Percentiles rank a stretch among this genome's conserved stretches.
Conservation (phyloP, 2,329 filamentous ascomycete genomes). For the Drechmeria coniospora region DNA sequence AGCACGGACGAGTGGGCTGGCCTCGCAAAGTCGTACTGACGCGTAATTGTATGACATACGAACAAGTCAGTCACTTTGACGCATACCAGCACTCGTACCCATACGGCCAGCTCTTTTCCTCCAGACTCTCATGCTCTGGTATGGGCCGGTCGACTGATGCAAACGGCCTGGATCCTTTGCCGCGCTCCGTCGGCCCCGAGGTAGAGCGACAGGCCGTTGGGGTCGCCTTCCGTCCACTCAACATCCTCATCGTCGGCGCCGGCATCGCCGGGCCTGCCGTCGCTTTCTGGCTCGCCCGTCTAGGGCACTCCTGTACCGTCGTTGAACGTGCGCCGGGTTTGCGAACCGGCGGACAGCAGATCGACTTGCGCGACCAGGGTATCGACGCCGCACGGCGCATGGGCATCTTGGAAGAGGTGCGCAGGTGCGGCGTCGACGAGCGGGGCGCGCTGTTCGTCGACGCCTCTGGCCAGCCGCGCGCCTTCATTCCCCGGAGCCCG, state of each 20-base stretch:
- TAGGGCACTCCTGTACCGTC: conserved; percentile 23
- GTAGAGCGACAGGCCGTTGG: no score
- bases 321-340: conserved; percentile 23
- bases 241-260: conserved; percentile 31
- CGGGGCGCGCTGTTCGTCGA: conserved; percentile 31
- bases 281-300: conserved; percentile 23
- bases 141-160: no score
- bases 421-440: conserved; percentile 27
- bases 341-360: conserved; percentile 25
- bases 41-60: no score
- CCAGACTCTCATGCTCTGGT: no score
- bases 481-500: conserved; percentile 23
- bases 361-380: conserved; percentile 29
- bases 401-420: conserved; percentile 22
- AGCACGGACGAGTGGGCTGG: no score
- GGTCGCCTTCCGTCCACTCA: conserved; percentile 17
- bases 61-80: no score
- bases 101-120: no score
- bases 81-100: no score
- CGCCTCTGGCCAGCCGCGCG: conserved; percentile 17
- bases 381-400: conserved; percentile 22
- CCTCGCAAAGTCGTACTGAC: no score
- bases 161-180: no score
- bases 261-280: conserved; percentile 29
- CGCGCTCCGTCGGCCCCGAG: no score